Conservation (phyloP, 768 basidiomycete genomes). For the Amanita inopinata region DNA sequence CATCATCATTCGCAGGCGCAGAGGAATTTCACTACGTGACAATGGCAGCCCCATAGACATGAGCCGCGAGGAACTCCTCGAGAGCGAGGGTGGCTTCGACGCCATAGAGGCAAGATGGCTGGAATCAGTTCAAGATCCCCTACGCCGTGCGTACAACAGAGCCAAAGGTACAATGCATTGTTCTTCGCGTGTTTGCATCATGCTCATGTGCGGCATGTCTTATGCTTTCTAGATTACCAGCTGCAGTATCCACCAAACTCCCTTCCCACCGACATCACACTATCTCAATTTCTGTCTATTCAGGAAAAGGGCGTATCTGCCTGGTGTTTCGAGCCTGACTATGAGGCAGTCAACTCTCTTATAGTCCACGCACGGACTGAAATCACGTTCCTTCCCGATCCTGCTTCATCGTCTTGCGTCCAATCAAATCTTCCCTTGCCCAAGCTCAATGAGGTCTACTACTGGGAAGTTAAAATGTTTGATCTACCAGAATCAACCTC, state of each 20-base stretch:
- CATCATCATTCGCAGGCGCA: conserved; percentile 68
- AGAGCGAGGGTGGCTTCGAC: conserved; percentile 90
- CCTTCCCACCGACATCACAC: conserved; percentile 93
- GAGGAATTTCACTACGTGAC: conserved; percentile 75
- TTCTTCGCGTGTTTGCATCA: conserved; percentile 7
- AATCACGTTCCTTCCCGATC: conserved; percentile 95
- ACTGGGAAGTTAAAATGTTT: conserved; percentile 99
- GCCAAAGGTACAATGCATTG: conserved; percentile 61
- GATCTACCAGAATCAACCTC: conserved; percentile 84
- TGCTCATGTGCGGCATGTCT: conserved; percentile 9
- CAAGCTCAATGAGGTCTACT: conserved; percentile 97
- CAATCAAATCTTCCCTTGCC: conserved; percentile 96
- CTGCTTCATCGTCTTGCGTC: conserved; percentile 87
- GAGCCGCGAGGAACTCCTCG: conserved; percentile 81
- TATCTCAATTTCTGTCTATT: conserved; percentile 97
- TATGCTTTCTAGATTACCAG: conserved; percentile 56
- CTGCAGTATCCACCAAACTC: conserved; percentile 90
- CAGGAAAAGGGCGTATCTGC: conserved; percentile 99
- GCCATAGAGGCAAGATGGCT: conserved; percentile 92
- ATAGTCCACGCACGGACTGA: conserved; percentile 95
- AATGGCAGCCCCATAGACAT: conserved; percentile 90
- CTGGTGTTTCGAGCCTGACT: conserved; percentile 99
- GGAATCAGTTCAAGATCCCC: conserved; percentile 62
- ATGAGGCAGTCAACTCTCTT: conserved; percentile 86
- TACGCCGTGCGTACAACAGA: conserved; percentile 63